Conservation (phyloP, 1,139 yeast genomes). For the Eremothecium cymbalariae region DNA sequence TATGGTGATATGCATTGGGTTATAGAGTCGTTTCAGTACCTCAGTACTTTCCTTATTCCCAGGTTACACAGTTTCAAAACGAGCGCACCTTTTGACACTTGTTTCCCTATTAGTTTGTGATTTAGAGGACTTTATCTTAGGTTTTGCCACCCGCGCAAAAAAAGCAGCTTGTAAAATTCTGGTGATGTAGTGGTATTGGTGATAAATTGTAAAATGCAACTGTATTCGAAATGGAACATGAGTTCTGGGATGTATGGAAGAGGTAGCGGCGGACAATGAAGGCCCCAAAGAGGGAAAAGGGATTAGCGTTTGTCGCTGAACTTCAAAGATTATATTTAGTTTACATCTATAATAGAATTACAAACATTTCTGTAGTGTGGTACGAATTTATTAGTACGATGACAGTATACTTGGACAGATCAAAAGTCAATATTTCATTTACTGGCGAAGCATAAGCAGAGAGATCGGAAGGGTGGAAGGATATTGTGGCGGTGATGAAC, state of each 20-base stretch:
- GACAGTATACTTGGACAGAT: too few species aligned
- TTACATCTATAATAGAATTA: constrained; percentile 2
- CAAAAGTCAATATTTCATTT: too few species aligned
- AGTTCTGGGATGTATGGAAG: too few species aligned
- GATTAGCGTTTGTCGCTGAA: not conserved
- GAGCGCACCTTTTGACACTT: not conserved
- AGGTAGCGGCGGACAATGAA: too few species aligned
- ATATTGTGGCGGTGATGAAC: too few species aligned
- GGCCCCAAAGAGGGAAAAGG: not conserved
- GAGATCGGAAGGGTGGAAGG: too few species aligned
- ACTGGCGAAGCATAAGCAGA: too few species aligned
- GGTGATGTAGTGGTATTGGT: constrained; percentile 6
- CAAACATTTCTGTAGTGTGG: too few species aligned
- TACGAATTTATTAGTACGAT: too few species aligned
- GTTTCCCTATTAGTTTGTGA: not conserved
- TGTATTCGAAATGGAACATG: too few species aligned
- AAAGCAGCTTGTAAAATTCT: not conserved
- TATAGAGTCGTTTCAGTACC: not conserved
- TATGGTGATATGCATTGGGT: constrained; percentile 52
- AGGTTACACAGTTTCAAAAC: not conserved
- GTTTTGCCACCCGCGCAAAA: constrained; percentile 7
- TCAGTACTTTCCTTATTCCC: not conserved
- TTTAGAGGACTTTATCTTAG: constrained; percentile 1
- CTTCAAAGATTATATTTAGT: not conserved
- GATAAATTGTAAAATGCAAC: too few species aligned